A percentile compares a stretch with the other conserved stretches of the same genome.
Conservation (phyloP, 2,329 filamentous ascomycete genomes). For the Scytalidium sp. region DNA sequence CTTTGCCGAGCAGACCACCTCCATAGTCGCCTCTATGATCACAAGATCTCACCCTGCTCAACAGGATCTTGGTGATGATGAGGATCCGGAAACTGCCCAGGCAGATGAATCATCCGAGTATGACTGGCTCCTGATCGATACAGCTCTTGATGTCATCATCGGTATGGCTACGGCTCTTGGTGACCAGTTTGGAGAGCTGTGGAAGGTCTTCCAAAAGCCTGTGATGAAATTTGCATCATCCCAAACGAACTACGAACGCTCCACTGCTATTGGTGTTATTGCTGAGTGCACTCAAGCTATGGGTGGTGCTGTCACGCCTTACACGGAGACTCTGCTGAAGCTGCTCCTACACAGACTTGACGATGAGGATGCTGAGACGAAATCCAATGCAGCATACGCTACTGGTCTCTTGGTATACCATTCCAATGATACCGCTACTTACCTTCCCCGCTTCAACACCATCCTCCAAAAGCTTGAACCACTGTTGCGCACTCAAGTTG, state of each 20-base stretch:
- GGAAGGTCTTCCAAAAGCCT: conserved; percentile 94
- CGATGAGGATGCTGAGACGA: conserved; percentile 87
- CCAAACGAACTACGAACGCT: conserved; percentile 82
- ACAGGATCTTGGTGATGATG: conserved; percentile 79
- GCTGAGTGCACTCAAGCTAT: conserved; percentile 88
- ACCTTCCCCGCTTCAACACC: conserved; percentile 70
- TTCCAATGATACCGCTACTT: conserved; percentile 68
- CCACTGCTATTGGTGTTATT: conserved; percentile 85
- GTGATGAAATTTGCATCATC: conserved; percentile 85
- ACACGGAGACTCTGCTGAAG: conserved; percentile 73
- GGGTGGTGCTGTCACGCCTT: conserved; percentile 75
- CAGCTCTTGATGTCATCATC: conserved; percentile 85
- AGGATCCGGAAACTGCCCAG: conserved; percentile 70
- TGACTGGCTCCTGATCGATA: conserved; percentile 96
- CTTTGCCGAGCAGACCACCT: conserved; percentile 72
- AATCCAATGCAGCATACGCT: conserved; percentile 93
- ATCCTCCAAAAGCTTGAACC: conserved; percentile 87
- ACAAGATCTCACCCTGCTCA: conserved; percentile 92
- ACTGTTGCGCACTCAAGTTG: conserved; percentile 72
- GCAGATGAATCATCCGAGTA: conserved; percentile 80
- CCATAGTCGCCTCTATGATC: conserved; percentile 74
- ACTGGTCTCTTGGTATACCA: conserved; percentile 81
- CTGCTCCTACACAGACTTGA: conserved; percentile 81
- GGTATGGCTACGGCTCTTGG: conserved; percentile 82
- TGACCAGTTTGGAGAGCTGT: conserved; percentile 76